Evolutionary conservation across 2,329 filamentous ascomycete species (phyloP), one percentile per base, ranked within the genome.

Genomic region (Periconia sp.): DNA sequence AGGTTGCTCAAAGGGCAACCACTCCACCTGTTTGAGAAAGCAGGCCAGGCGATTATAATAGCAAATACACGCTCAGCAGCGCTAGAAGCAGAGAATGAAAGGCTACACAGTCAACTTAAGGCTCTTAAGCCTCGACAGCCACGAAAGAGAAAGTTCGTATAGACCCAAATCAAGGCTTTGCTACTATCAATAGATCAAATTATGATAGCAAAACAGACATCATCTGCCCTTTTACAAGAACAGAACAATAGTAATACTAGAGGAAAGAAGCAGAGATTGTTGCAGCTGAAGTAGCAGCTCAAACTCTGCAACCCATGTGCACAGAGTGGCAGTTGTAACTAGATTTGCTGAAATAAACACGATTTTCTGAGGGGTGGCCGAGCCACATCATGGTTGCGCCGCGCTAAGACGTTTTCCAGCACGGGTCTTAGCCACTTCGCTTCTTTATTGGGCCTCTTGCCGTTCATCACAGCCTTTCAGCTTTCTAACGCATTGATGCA

Each of bases 81-180:
- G 41, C 49, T 57, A 31, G 41, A 53, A 33, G 41, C 47, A 35
- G 45, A 57, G 19, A 59, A 59, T 47, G 20, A 53, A 41, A 15
- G 44, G 40, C 53, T 58, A 9, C 27, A 58, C 47, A 33, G 43
- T 53, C 47, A 60, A 52, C 33, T 58, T 48, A 19, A 51, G 42
- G 18, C 27, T 20, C 10, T 15, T 43, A 53, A 15, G 37, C 27
- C 33, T 49, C 37, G 19, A 1, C 19, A 23, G 2, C 10, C 37
- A 46, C 41, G 49, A 43, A 58, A 53, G 46, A 48, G 46, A 10
- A 49, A n/a, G n/a, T 60, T 53, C 46, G 51, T 35, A 18, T 55
- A 20, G 41, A 60, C 23, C 55, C 47, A 52, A 60, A 60, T 56
- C 15, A 56, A 37, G 46, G 55, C 3, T 57, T 60, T 56, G 48